A percentile compares a stretch with the other conserved stretches of the same genome.
Evolutionary conservation across 768 basidiomycete species (phyloP).

Genomic region (Leccinum obscurum): DNA sequence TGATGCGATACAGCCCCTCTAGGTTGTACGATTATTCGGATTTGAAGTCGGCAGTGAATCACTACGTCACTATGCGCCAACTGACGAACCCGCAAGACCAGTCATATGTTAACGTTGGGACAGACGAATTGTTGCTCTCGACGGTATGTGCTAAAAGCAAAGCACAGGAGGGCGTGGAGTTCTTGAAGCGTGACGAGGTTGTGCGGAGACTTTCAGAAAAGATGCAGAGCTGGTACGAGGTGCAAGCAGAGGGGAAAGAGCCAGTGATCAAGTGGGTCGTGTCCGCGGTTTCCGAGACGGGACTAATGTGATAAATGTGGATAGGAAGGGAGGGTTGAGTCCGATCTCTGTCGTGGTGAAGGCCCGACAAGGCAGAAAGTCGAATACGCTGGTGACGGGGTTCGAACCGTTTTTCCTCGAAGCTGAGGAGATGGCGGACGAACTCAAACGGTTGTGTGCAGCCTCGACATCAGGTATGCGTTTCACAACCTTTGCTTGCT

Average conservation of each 20-base stretch:
- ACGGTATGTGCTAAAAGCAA: constrained; percentile 39
- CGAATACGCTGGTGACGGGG: constrained; percentile 72
- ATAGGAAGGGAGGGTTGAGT: constrained; percentile 73
- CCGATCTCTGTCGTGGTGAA: constrained; percentile 73
- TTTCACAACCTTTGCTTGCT: background rate
- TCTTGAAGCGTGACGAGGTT: constrained; percentile 68
- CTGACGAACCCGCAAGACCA: constrained; percentile 68
- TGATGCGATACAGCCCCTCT: constrained; percentile 40
- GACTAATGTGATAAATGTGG: background rate
- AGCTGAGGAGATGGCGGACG: constrained; percentile 75
- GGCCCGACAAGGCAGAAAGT: constrained; percentile 75
- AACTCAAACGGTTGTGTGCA: constrained; percentile 74
- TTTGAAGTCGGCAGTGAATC: constrained; percentile 55
- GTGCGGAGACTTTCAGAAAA: constrained; percentile 50
- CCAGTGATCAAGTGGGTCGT: constrained; percentile 54
- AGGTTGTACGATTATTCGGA: constrained; percentile 53
- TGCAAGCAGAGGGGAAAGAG: constrained; percentile 56
- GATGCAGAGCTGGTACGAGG: constrained; percentile 81
- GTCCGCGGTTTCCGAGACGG: background rate
- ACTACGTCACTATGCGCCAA: constrained; percentile 59
- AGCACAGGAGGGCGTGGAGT: constrained; percentile 40
- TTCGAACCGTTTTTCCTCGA: constrained; percentile 76
- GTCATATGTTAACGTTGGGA: constrained; percentile 62
- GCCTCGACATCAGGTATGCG: constrained; percentile 71
- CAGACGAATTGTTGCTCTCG: constrained; percentile 43